A percentile compares a stretch with the other conserved stretches of the same genome.
Conservation (phyloP, 192 early-diverging fungal genomes). For the Borealophlyctis nickersoniae region DNA sequence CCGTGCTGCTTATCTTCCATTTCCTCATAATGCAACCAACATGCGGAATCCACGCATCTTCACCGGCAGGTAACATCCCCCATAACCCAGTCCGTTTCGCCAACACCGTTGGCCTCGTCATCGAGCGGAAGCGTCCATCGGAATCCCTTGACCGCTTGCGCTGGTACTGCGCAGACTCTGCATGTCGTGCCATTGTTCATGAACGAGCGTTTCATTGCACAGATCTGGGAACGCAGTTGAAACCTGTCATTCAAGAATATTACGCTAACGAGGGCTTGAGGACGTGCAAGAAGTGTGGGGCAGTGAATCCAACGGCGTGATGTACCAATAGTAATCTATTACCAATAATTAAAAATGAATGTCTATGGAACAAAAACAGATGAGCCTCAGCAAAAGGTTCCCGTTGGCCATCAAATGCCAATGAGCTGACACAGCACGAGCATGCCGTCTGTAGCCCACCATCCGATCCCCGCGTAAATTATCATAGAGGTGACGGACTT, state of each 20-base stretch:
- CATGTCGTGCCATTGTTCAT: constrained; percentile 83
- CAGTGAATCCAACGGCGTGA: constrained; percentile 35
- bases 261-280: constrained; percentile 60
- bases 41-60: too few species aligned
- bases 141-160: constrained; percentile 78
- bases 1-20: constrained; percentile 3
- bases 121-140: constrained; percentile 80
- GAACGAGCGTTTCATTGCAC: constrained; percentile 87
- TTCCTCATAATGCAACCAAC: too few species aligned
- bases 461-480: constrained; percentile 39
- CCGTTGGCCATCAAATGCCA: constrained; percentile 16
- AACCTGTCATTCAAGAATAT: constrained; percentile 88
- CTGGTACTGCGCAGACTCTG: constrained; percentile 93
- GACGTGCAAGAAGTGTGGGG: constrained; percentile 64
- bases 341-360: too few species aligned
- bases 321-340: too few species aligned
- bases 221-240: constrained; percentile 85
- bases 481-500: constrained; percentile 22
- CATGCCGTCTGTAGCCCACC: constrained; percentile 25
- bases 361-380: too few species aligned
- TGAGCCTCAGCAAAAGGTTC: too few species aligned
- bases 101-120: constrained; percentile 93
- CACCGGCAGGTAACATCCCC: constrained; percentile 70
- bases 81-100: constrained; percentile 93
- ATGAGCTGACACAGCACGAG: constrained; percentile 24